Evolutionary conservation across 345 rosid genomes (phyloP), one percentile per base, ranked within the genome.

Genomic region (Aquilaria malaccensis): DNA sequence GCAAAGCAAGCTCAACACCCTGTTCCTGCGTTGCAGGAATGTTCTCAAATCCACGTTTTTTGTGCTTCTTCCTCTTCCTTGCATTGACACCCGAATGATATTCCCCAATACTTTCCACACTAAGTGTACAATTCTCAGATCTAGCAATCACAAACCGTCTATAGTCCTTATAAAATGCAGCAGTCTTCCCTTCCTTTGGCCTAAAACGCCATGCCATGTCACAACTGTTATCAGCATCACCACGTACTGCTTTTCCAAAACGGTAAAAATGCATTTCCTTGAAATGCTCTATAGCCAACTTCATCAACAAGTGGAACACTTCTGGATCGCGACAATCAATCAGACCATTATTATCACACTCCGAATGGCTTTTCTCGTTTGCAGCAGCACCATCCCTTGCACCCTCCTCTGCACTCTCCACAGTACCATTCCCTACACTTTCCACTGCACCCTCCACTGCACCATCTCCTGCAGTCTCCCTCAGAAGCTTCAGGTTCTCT

Each of bases 181-280:
- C 92, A 1, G 77, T 64, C 76, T 84, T 87, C 50, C 96, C 97
- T 56, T 91, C 96, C 70, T 81, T 91, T 11, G 96, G 97, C 78
- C 95, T 79, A 68, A 81, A 88, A 63, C 96, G 73, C 96, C 97
- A 94, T 0, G 96, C 97, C 96, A 94, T 89, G 64, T 94, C 95
- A 60, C 96, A 94, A 11, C 74, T 78, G 62, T 56, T 81, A 45
- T 63, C 86, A 55, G 79, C 71, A 41, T 64, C 49, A 5, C 96
- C 96, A 56, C 66, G 70, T 15, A 72, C 81, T 0, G 93, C 84
- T 73, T 90, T 94, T 52, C 99, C 96, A 55, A 90, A 94, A 66
- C 87, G 76, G 63, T 94, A 90, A 55, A 94, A 90, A 71, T 94
- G 96, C 51, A 83, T 84, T 65, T 94, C 99, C 76, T 83, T 81